phyloP scores from a whole-genome alignment of 768 basidiomycete genomes.

The Mycena floridula region DNA sequence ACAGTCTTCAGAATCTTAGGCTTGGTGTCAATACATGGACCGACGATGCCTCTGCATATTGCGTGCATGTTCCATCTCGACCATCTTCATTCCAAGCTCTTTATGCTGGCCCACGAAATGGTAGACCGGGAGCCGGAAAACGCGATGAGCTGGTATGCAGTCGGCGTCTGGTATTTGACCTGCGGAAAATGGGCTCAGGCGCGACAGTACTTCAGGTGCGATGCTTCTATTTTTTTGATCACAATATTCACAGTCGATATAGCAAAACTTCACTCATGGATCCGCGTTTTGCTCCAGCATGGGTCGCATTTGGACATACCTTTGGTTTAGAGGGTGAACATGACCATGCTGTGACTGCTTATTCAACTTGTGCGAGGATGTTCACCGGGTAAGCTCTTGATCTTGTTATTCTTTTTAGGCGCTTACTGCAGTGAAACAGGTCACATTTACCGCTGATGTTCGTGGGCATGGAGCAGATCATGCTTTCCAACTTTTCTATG shows the following conservation, averaged over 20 bases:
- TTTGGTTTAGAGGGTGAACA: constrained; percentile 98
- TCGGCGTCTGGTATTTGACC: constrained; percentile 93
- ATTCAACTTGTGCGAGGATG: constrained; percentile 93
- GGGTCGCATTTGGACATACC: constrained; percentile 97
- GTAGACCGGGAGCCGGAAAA: constrained; percentile 92
- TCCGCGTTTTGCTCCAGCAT: constrained; percentile 91
- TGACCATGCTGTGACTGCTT: constrained; percentile 96
- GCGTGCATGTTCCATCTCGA: constrained; percentile 97
- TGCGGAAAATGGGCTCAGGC: constrained; percentile 87
- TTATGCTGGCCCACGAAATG: constrained; percentile 94
- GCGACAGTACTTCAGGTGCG: constrained; percentile 87
- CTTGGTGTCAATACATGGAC: constrained; percentile 78
- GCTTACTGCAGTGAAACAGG: constrained; percentile 33
- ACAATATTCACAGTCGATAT: constrained; percentile 5
- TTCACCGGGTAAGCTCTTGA: constrained; percentile 74
- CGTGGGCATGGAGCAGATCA: constrained; percentile 98
- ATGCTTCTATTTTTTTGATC: background rate
- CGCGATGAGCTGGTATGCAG: constrained; percentile 95
- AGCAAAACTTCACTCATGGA: constrained; percentile 98
- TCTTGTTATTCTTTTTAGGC: background rate
- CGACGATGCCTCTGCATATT: constrained; percentile 90
- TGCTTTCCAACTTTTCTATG: constrained; percentile 70
- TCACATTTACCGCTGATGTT: constrained; percentile 93
- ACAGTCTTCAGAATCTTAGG: constrained; percentile 63
- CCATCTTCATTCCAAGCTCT: constrained; percentile 87